A percentile compares a stretch with the other conserved stretches of the same genome.
Conservation (phyloP, 73 alveolate genomes). For the Symbiodinium pilosum region DNA sequence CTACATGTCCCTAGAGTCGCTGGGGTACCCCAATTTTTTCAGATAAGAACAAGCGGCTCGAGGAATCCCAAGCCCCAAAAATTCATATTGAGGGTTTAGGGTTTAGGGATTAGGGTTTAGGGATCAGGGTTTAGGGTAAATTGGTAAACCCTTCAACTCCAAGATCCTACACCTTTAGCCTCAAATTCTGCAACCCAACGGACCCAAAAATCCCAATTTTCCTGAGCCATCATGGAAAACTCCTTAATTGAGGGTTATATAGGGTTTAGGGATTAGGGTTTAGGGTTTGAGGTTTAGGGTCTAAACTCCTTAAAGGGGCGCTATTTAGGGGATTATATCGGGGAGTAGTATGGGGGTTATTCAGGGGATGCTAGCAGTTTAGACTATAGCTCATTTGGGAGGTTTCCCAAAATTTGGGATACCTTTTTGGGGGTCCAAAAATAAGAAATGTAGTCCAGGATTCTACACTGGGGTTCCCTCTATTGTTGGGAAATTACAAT, state of each 20-base stretch:
- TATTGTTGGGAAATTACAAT: too few species aligned
- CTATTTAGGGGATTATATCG: background rate
- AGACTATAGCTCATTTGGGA: too few species aligned
- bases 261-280: too few species aligned
- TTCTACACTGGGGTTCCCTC: too few species aligned
- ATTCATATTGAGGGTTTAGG: background rate
- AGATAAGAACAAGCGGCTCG: background rate
- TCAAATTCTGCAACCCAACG: background rate
- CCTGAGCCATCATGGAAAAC: background rate
- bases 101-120: background rate
- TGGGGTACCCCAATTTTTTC: too few species aligned
- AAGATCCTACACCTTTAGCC: background rate
- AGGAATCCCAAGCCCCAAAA: background rate
- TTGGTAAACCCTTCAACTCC: background rate
- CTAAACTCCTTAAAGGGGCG: background rate
- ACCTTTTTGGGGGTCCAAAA: too few species aligned
- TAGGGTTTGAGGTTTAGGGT: background rate
- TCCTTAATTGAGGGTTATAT: background rate
- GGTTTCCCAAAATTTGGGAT: too few species aligned
- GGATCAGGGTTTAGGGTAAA: background rate
- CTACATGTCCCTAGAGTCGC: background rate
- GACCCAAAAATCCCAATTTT: background rate
- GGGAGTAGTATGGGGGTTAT: background rate
- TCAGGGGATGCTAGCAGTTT: background rate
- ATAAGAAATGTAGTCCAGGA: too few species aligned